Evolutionary conservation across 2,329 filamentous ascomycete species (phyloP).

Genomic region (Truncatella angustata): DNA sequence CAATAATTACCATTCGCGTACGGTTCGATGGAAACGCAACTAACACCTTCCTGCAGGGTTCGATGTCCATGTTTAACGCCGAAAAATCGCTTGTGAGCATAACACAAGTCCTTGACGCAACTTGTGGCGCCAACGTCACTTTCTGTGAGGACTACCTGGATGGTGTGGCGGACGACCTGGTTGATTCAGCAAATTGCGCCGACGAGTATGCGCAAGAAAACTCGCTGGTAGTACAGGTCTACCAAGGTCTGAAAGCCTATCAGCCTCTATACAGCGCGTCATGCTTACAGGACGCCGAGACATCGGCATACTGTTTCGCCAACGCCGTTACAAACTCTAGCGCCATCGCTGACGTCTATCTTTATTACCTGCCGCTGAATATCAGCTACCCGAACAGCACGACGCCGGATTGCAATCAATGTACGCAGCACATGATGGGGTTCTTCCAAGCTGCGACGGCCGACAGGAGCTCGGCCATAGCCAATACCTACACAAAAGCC

Average conservation of each 20-base stretch:
- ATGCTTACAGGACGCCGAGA: conserved; percentile 68
- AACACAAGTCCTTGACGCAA: conserved; percentile 73
- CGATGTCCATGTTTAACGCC: conserved; percentile 78
- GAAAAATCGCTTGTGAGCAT: conserved; percentile 69
- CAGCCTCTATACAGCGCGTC: conserved; percentile 74
- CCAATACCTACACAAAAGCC: conserved; percentile 66
- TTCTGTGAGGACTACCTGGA: conserved; percentile 66
- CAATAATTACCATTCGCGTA: neutral
- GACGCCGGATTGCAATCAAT: conserved; percentile 72
- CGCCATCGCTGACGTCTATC: conserved; percentile 69
- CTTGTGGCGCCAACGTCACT: conserved; percentile 67
- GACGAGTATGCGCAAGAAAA: conserved; percentile 67
- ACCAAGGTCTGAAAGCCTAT: conserved; percentile 75
- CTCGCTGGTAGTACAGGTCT: conserved; percentile 69
- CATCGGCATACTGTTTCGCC: conserved; percentile 75
- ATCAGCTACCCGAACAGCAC: conserved; percentile 63
- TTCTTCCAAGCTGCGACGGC: conserved; percentile 71
- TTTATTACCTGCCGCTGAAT: conserved; percentile 86
- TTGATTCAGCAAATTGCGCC: conserved; percentile 63
- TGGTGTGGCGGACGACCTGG: conserved; percentile 64
- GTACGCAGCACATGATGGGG: conserved; percentile 77
- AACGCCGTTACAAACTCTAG: conserved; percentile 77
- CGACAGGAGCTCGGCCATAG: conserved; percentile 65
- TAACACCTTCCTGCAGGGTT: conserved; percentile 57
- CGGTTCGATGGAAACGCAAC: neutral